phyloP scores from a whole-genome alignment of 495 filamentous ascomycete genomes.

The Choiromyces venosus region DNA sequence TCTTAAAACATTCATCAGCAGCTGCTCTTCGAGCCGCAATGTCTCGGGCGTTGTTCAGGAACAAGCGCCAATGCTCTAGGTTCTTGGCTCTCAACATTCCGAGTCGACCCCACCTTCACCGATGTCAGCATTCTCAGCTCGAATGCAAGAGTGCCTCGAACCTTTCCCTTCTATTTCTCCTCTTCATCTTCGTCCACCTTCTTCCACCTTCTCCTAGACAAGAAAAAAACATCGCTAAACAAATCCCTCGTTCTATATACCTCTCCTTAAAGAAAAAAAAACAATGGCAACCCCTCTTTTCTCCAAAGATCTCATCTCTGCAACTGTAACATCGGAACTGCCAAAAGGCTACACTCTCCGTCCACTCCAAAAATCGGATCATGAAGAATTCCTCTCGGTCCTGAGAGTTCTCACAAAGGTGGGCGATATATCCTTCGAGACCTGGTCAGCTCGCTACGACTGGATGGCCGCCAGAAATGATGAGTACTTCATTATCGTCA shows the following conservation, averaged over 20 bases:
- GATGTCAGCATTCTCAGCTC: neutral
- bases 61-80: neutral
- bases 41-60: neutral
- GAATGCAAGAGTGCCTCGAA: neutral
- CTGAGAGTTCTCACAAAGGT: conserved; percentile 88
- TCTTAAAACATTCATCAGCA: neutral
- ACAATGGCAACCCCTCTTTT: conserved; percentile 33
- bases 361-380: conserved; percentile 72
- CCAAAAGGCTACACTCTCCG: conserved; percentile 79
- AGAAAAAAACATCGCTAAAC: neutral
- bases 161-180: neutral
- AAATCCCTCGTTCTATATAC: neutral
- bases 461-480: conserved; percentile 74
- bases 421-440: conserved; percentile 70
- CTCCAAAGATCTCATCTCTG: conserved; percentile 63
- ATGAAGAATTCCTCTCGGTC: conserved; percentile 78
- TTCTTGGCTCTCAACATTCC: neutral
- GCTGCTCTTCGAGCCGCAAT: neutral
- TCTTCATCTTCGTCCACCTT: neutral
- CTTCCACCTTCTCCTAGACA: neutral
- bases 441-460: conserved; percentile 73
- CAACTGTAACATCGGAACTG: conserved; percentile 61
- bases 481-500: conserved; percentile 77
- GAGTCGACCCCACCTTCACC: neutral
- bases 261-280: neutral